Conservation (phyloP, 331 rosid species). For the Pyrus hybrid region DNA sequence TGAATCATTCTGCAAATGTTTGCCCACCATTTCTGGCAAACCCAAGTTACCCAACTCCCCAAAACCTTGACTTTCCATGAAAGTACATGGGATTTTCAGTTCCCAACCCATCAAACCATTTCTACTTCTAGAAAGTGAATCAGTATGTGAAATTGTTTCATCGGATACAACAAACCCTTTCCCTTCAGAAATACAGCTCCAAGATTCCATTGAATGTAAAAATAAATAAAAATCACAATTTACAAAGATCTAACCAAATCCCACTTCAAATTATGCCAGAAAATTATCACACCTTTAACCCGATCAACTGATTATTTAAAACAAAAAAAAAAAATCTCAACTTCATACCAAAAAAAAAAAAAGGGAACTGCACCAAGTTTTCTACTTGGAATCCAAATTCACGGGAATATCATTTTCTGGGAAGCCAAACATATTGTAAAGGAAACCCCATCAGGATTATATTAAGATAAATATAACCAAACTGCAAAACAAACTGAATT, state of each 20-base stretch:
- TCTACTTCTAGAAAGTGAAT: constrained; percentile 32
- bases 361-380: constrained; percentile 3
- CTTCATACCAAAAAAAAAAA: background rate
- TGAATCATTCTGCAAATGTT: constrained; percentile 36
- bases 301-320: background rate
- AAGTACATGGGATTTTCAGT: constrained; percentile 43
- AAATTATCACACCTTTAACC: background rate
- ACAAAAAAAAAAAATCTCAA: constrained; percentile 11
- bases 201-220: constrained; percentile 57
- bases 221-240: background rate
- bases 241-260: constrained; percentile 17
- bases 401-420: constrained; percentile 12
- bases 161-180: constrained; percentile 36
- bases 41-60: constrained; percentile 35
- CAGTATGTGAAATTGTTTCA: constrained; percentile 27
- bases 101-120: constrained; percentile 43
- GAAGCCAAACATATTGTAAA: constrained; percentile 1
- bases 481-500: constrained; percentile 15
- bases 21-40: constrained; percentile 43
- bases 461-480: background rate
- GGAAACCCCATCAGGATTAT: constrained; percentile 5
- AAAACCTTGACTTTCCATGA: constrained; percentile 42
- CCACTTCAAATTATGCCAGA: constrained; percentile 27
- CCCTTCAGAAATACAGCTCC: constrained; percentile 55
- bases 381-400: constrained; percentile 10